phyloP scores from a whole-genome alignment of 805 yeast species.

The Ogataea siamensis region DNA sequence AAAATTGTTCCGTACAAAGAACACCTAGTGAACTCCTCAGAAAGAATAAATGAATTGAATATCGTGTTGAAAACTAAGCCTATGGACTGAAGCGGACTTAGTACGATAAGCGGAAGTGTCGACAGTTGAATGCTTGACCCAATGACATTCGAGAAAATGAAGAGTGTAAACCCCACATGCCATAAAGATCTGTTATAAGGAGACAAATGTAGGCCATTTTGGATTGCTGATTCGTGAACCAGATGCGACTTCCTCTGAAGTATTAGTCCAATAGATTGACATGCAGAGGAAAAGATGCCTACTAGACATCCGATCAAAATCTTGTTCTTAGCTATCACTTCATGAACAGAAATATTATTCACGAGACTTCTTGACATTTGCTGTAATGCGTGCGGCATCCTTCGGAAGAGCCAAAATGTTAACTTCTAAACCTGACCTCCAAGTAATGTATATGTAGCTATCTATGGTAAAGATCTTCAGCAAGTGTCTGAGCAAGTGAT shows the following conservation, averaged over 20 bases:
- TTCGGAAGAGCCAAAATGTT: too few species aligned
- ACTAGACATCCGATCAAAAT: conserved; percentile 61
- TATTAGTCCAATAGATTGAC: conserved; percentile 79
- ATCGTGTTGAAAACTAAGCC: conserved; percentile 86
- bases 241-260: conserved; percentile 78
- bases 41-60: conserved; percentile 62
- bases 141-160: conserved; percentile 68
- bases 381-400: too few species aligned
- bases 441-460: too few species aligned
- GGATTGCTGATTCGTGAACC: conserved; percentile 35
- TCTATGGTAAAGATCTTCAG: too few species aligned
- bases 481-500: too few species aligned
- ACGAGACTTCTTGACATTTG: too few species aligned
- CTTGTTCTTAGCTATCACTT: too few species aligned
- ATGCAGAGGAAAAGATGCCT: conserved; percentile 72
- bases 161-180: conserved; percentile 71
- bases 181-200: conserved; percentile 57
- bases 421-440: too few species aligned
- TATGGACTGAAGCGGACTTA: conserved; percentile 81
- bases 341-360: too few species aligned
- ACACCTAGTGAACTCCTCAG: conserved; percentile 61
- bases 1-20: conserved; percentile 64
- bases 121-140: conserved; percentile 85
- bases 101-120: conserved; percentile 73
- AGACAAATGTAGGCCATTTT: conserved; percentile 24